phyloP scores from a whole-genome alignment of 2,329 filamentous ascomycete species.

The Exophiala oligosperma region DNA sequence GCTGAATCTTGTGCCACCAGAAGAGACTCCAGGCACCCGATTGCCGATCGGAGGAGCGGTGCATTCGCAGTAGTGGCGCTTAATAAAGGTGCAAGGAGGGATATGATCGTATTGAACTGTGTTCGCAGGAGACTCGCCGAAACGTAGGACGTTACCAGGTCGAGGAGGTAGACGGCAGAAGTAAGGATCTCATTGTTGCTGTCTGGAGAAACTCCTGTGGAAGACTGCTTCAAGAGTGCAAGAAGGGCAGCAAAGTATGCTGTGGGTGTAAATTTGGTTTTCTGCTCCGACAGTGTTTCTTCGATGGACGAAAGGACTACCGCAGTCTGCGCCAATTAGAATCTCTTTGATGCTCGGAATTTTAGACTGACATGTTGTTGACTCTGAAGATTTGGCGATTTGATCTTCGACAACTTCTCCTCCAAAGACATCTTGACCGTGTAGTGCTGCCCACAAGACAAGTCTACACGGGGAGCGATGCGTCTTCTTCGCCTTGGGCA shows the following conservation, averaged over 20 bases:
- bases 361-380: slow-evolving; percentile 74
- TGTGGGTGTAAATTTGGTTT: slow-evolving; percentile 78
- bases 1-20: slow-evolving; percentile 83
- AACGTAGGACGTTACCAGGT: slow-evolving; percentile 81
- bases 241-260: slow-evolving; percentile 96
- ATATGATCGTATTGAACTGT: slow-evolving; percentile 93
- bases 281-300: slow-evolving; percentile 85
- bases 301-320: slow-evolving; percentile 90
- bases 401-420: slow-evolving; percentile 96
- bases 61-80: slow-evolving; percentile 80
- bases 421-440: slow-evolving; percentile 55
- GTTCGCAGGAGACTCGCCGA: slow-evolving; percentile 84
- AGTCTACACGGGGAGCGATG: not conserved
- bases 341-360: slow-evolving; percentile 7
- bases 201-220: slow-evolving; percentile 60
- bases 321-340: slow-evolving; percentile 60
- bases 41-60: slow-evolving; percentile 79
- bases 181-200: slow-evolving; percentile 80
- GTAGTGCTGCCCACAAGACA: not conserved
- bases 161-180: slow-evolving; percentile 91
- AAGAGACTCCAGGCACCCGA: slow-evolving; percentile 91
- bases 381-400: slow-evolving; percentile 92
- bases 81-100: slow-evolving; percentile 79
- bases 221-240: slow-evolving; percentile 77
- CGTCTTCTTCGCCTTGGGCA: not conserved